Conservation (phyloP, 2,329 filamentous ascomycete species). For the Dichotomopilus funicola region DNA sequence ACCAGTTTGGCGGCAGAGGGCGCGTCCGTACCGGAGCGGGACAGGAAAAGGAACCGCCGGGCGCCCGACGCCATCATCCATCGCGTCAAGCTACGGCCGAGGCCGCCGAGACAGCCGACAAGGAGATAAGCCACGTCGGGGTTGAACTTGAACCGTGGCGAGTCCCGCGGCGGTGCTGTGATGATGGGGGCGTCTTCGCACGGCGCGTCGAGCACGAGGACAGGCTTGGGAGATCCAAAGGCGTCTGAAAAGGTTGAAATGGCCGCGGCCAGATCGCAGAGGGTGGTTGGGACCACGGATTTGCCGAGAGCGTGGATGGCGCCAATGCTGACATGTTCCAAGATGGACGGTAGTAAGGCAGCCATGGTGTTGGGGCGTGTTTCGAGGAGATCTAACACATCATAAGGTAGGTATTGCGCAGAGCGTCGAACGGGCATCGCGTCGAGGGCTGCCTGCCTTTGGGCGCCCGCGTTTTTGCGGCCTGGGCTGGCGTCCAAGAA, state of each 20-base stretch:
- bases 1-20: slow-evolving; percentile 23
- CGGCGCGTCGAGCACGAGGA: neutral
- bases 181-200: neutral
- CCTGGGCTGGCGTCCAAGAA: slow-evolving; percentile 1
- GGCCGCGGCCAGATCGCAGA: neutral
- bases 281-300: neutral
- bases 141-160: slow-evolving; percentile 11
- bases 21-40: slow-evolving; percentile 26
- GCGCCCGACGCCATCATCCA: slow-evolving; percentile 32
- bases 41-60: slow-evolving; percentile 29
- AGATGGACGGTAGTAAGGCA: neutral
- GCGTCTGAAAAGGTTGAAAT: neutral
- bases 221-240: neutral
- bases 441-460: neutral
- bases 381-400: neutral
- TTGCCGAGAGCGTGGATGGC: neutral
- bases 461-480: neutral
- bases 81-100: slow-evolving; percentile 29
- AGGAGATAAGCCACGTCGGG: slow-evolving; percentile 28
- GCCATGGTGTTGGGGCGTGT: neutral
- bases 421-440: neutral
- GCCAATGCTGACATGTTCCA: neutral
- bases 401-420: neutral
- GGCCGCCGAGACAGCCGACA: slow-evolving; percentile 32
- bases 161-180: neutral